A percentile compares a stretch with the other conserved stretches of the same genome.
phyloP scores from a whole-genome alignment of 768 basidiomycete species.

The Trametes meyenii region DNA sequence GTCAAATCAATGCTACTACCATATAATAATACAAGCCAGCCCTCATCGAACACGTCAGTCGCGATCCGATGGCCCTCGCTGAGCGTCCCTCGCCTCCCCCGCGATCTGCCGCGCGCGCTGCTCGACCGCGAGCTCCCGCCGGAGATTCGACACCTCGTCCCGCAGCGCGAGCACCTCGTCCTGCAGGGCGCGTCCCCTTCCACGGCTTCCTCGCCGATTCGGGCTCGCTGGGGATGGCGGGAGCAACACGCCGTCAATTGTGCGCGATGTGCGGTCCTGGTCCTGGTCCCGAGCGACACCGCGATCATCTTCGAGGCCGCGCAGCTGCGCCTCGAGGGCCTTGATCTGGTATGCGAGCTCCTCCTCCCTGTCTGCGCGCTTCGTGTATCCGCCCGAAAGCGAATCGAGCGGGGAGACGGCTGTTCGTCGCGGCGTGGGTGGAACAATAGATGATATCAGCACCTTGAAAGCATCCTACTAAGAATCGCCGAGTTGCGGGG shows the following conservation, averaged over 20 bases:
- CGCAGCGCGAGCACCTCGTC: neutral
- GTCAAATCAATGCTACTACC: too few relatives aligned
- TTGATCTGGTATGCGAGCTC: conserved; percentile 9
- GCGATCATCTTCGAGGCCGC: neutral
- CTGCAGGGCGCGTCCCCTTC: neutral
- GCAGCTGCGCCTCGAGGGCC: conserved; percentile 3
- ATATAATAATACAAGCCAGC: too few relatives aligned
- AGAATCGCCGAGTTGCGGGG: too few relatives aligned
- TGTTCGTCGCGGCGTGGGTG: neutral
- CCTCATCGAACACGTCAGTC: neutral
- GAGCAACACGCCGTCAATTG: neutral
- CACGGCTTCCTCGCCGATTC: too few relatives aligned
- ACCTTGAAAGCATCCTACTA: too few relatives aligned
- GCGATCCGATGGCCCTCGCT: neutral
- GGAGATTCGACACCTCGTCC: conserved; percentile 5
- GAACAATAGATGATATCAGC: neutral
- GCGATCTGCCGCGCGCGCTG: neutral
- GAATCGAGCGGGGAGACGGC: neutral
- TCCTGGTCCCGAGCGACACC: neutral
- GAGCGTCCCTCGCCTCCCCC: neutral
- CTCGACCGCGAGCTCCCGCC: conserved; percentile 1
- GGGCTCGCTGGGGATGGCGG: too few relatives aligned
- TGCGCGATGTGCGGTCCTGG: neutral
- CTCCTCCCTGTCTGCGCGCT: conserved; percentile 1
- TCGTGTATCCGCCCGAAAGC: neutral